A percentile compares a stretch with the other conserved stretches of the same genome.
Conservation (phyloP, 2,329 filamentous ascomycete genomes). For the Colletotrichum spaethianum region DNA sequence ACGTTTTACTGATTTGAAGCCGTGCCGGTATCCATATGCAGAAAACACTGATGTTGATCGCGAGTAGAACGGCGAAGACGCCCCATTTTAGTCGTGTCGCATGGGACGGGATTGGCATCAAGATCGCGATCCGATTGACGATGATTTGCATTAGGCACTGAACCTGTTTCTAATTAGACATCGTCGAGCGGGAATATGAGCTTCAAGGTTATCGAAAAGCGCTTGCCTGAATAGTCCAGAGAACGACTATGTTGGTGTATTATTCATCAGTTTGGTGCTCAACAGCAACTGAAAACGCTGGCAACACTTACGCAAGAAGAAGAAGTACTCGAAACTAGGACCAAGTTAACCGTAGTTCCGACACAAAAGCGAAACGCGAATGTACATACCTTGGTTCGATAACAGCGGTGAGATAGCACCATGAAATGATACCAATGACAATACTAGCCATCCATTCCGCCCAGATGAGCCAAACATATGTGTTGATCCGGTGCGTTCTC, state of each 20-base stretch:
- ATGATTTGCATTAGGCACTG: slow-evolving; percentile 65
- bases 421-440: slow-evolving; percentile 53
- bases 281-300: no score
- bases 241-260: background rate
- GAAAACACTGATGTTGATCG: slow-evolving; percentile 64
- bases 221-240: slow-evolving; percentile 29
- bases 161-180: slow-evolving; percentile 47
- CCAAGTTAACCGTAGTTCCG: background rate
- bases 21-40: slow-evolving; percentile 66
- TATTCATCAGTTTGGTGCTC: no score
- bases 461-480: slow-evolving; percentile 59
- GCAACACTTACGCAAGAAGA: slow-evolving; percentile 27
- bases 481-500: slow-evolving; percentile 50
- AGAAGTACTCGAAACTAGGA: slow-evolving; percentile 31
- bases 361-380: no score
- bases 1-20: slow-evolving; percentile 55
- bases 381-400: slow-evolving; percentile 49
- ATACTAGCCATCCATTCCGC: slow-evolving; percentile 53
- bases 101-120: slow-evolving; percentile 56
- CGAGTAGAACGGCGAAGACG: slow-evolving; percentile 56
- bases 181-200: no score
- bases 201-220: background rate
- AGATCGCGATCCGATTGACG: slow-evolving; percentile 63
- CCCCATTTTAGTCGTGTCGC: slow-evolving; percentile 59
- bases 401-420: slow-evolving; percentile 51